Evolutionary conservation across 2,329 filamentous ascomycete species (phyloP).

Genomic region (Aspergillus sp.): DNA sequence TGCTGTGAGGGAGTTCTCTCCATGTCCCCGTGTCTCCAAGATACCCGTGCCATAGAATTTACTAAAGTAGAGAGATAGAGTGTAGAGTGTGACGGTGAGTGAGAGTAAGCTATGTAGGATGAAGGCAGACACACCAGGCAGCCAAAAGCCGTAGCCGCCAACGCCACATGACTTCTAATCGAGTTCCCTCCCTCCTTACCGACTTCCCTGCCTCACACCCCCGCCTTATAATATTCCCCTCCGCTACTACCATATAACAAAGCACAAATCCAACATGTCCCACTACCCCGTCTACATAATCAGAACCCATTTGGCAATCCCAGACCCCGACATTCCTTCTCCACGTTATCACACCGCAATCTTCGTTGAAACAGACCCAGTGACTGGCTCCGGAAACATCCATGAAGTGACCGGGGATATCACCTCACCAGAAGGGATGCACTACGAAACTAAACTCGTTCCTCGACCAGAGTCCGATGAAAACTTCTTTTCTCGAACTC

Average conservation of each 20-base stretch:
- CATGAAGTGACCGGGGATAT: constrained; percentile 19
- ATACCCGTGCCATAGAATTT: no score
- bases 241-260: neutral
- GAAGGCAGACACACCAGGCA: neutral
- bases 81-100: no score
- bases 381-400: constrained; percentile 1
- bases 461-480: neutral
- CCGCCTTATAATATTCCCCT: neutral
- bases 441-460: neutral
- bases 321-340: constrained; percentile 14
- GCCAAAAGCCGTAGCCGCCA: neutral
- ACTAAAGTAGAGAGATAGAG: no score
- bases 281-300: constrained; percentile 10
- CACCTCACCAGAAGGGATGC: constrained; percentile 11
- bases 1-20: no score
- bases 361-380: constrained; percentile 11
- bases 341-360: constrained; percentile 14
- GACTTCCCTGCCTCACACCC: no score
- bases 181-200: no score
- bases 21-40: no score
- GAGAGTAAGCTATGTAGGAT: no score
- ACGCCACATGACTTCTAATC: neutral
- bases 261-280: neutral
- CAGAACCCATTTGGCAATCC: constrained; percentile 8
- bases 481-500: neutral